Base-by-base conservation (phyloP, 306 rosid genomes). In the Vigna reflexopilosa region DNA sequence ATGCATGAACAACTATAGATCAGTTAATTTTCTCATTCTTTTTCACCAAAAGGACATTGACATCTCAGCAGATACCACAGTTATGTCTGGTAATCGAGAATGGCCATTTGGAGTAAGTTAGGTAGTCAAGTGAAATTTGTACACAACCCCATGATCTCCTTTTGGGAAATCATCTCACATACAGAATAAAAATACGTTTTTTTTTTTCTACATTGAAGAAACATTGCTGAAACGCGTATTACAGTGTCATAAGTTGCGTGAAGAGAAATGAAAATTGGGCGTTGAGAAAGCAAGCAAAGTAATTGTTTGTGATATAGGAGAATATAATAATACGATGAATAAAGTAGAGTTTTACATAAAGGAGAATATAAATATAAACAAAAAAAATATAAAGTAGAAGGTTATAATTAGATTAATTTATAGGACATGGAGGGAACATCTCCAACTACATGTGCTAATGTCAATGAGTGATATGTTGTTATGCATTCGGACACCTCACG, bases 401-500 rank as follows among this genome's bases (percentile, higher is more conserved):
- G 70, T 80, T 80, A 82, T n/a, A n/a, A n/a, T 30, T 30, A 30
- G 44, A 40, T 40, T 36, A 36, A 36, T 36, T 36, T 40, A 40
- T 40, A 78, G 49, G 62, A 74, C 22, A 83, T 59, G 32, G 36
- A 71, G 90, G 90, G 82, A 87, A 84, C 17, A 70, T 57, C 72
- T 67, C 72, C 82, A 42, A 73, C 78, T 83, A 84, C 86, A 86
- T 84, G 88, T 81, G 86, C 64, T 68, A 84, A 73, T 85, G 86
- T 77, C 81, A 87, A 82, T 78, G 83, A 79, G 64, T 77, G 74
- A 77, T 52, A 38, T 75, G 66, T 70, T 74, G 49, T 82, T 62
- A 58, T 87, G 83, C 68, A 86, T 70, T 82, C 80, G 80, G 85
- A 83, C 86, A 83, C 75, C 86, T 83, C 90, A 88, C 92, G 97